These are phyloP conservation scores for Aristolochia contorta DNA, from an alignment of 164 flowering plant species.

Conservation along the genomic window DNA sequence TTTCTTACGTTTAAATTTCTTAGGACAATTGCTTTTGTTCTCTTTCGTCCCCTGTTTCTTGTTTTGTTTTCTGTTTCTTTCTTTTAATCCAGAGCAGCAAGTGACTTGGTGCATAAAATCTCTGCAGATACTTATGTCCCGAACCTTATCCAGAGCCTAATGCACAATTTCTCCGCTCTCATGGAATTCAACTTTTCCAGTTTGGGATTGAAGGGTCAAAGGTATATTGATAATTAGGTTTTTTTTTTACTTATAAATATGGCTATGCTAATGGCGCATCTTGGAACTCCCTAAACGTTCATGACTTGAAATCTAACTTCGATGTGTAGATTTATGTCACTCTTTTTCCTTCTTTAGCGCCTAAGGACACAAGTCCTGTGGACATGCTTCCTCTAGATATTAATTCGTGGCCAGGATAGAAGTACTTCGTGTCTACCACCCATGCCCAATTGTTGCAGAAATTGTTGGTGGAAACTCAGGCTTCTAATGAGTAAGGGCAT, in stretches of 20 bases:
- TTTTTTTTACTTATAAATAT: too few species aligned
- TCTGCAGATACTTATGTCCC: conserved; percentile 57
- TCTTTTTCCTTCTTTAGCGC: too few species aligned
- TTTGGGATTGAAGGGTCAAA: conserved; percentile 1
- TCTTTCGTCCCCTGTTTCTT: not conserved
- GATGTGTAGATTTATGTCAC: too few species aligned
- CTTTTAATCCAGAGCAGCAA: not conserved
- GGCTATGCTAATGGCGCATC: not conserved
- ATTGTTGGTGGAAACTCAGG: too few species aligned
- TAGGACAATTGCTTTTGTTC: too few species aligned
- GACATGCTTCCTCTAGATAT: too few species aligned
- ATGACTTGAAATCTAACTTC: too few species aligned
- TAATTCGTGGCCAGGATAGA: too few species aligned
- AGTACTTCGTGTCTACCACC: too few species aligned
- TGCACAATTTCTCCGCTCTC: conserved; percentile 29
- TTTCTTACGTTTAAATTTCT: not conserved
- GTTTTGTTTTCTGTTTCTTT: not conserved
- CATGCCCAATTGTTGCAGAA: too few species aligned
- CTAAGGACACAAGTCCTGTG: too few species aligned
- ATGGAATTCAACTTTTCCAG: conserved; percentile 40
- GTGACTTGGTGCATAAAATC: not conserved
- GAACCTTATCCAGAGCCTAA: conserved; percentile 60
- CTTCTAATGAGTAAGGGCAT: too few species aligned
- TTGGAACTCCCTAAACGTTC: not conserved
- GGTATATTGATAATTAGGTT: not conserved